Evolutionary conservation across 768 basidiomycete species (phyloP).

Genomic region (Tylopilus felleus): DNA sequence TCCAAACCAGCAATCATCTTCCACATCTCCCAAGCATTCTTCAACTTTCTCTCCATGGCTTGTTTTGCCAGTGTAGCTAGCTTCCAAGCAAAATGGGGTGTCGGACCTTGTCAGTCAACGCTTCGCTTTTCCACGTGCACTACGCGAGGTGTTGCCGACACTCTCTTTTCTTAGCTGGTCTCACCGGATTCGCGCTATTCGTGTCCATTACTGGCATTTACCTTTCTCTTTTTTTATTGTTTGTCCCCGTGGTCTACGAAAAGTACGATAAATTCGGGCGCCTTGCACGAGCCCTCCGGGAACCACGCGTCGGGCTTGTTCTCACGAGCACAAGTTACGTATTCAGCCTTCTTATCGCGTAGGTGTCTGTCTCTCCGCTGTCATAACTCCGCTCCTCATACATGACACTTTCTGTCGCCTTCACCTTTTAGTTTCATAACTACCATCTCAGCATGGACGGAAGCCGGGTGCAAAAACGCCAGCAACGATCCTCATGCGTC

Average conservation of each 20-base stretch:
- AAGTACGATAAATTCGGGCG: conserved; percentile 80
- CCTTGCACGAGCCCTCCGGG: conserved; percentile 76
- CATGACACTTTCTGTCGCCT: background rate
- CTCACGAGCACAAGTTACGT: conserved; percentile 67
- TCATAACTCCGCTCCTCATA: conserved; percentile 15
- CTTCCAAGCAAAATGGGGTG: conserved; percentile 81
- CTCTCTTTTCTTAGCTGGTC: conserved; percentile 62
- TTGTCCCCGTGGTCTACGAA: conserved; percentile 77
- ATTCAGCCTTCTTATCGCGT: conserved; percentile 74
- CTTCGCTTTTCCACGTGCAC: background rate
- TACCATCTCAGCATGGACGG: conserved; percentile 83
- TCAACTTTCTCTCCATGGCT: conserved; percentile 89
- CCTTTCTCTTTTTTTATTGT: conserved; percentile 68
- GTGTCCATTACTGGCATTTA: conserved; percentile 69
- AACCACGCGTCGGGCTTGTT: conserved; percentile 81
- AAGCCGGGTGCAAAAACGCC: conserved; percentile 85
- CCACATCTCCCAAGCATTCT: conserved; percentile 78
- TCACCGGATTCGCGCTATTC: conserved; percentile 84
- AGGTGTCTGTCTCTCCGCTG: conserved; percentile 33
- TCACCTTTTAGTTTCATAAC: conserved; percentile 56
- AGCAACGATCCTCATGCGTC: conserved; percentile 76
- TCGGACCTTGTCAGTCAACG: conserved; percentile 76
- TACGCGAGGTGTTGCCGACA: conserved; percentile 14
- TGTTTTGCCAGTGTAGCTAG: conserved; percentile 87
- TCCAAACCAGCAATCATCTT: conserved; percentile 79